Conservation (phyloP, 1,139 yeast species). For the Candida buenavistaensis region DNA sequence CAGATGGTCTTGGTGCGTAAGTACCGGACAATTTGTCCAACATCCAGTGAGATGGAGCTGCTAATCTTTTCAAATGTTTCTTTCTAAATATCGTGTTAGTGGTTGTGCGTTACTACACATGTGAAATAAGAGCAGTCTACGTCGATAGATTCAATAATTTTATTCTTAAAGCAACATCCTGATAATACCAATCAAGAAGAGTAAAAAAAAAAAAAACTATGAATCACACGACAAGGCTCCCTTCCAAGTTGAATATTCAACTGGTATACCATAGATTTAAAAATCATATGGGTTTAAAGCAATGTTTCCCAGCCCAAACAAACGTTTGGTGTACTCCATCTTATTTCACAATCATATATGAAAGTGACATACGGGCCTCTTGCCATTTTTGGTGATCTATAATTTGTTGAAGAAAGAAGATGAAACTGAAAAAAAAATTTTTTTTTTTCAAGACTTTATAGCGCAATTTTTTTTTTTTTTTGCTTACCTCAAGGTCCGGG, state of each 20-base stretch:
- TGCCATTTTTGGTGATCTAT: constrained; percentile 18
- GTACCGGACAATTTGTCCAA: constrained; percentile 99
- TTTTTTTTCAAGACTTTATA: neutral
- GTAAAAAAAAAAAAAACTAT: constrained; percentile 4
- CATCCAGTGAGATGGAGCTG: constrained; percentile 99
- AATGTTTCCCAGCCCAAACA: constrained; percentile 16
- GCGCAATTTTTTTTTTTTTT: too few relatives aligned
- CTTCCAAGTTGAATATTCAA: constrained; percentile 25
- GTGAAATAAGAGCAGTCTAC: constrained; percentile 5
- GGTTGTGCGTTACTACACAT: constrained; percentile 2
- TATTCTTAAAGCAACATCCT: too few relatives aligned
- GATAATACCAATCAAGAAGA: too few relatives aligned
- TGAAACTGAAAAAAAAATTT: constrained; percentile 5
- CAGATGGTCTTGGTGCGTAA: constrained; percentile 99
- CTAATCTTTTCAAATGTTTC: constrained; percentile 97
- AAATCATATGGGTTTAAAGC: constrained; percentile 14
- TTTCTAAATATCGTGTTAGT: constrained; percentile 45
- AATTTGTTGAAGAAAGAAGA: constrained; percentile 3
- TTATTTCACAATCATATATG: constrained; percentile 6
- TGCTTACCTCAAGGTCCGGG: too few relatives aligned
- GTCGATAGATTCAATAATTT: constrained; percentile 6
- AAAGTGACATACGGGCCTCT: constrained; percentile 20
- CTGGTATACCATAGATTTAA: constrained; percentile 16
- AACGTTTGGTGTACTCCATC: constrained; percentile 14
- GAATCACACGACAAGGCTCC: constrained; percentile 39